Base-by-base conservation (phyloP, 371 early-diverging fungal genomes). In the Lichtheimia ramosa region DNA sequence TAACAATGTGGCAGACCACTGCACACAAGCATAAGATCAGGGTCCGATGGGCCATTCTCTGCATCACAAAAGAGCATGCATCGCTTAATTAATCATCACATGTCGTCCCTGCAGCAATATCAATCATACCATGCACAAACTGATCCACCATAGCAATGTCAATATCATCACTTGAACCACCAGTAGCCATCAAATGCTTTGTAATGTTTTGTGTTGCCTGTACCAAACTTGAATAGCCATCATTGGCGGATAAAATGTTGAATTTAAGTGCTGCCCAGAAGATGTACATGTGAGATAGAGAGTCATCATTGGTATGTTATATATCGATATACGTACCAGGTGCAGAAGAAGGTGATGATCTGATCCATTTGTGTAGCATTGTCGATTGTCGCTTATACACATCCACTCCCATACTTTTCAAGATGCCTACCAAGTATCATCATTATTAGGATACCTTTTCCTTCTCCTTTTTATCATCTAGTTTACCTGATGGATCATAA, bases 11-110 rank as follows among this genome's bases (percentile, higher is more conserved):
- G 73, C 34, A 79, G 69, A 3, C 83, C 84, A 61, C 82, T 79
- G 75, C 76, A 82, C 23, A 85, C 69, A 54, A 87, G 75, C 67
- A 84, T 66, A 42, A 85, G 58, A 57, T 87, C 84, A 43, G 87
- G 85, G 48, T 87, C 85, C 0, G 87, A 71, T 21, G 80, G 51
- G 16, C 61, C 58, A 43, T 73, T 51, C 53, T 56, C 65, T 62
- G 18, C 54, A 56, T 62, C 41, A 51, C 58, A 42, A 23, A 41
- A 59, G 39, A 51, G 7, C 43, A 61, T 18, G n/a, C 21, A 46
- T 46, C 21, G 46, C 46, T n/a, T 46, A n/a, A 18, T 46, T 21
- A 46, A 51, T 16, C 43, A 42, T 16, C 46, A 42, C 23, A 5
- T 28, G 24, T n/a, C 14, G n/a, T 34, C 49, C 18, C 46, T 25